Percentiles rank a stretch among this genome's conserved stretches.
These are phyloP conservation scores for Euryodendron excelsum DNA, from an alignment of 148 eudicot genomes.

Conservation along the genomic window DNA sequence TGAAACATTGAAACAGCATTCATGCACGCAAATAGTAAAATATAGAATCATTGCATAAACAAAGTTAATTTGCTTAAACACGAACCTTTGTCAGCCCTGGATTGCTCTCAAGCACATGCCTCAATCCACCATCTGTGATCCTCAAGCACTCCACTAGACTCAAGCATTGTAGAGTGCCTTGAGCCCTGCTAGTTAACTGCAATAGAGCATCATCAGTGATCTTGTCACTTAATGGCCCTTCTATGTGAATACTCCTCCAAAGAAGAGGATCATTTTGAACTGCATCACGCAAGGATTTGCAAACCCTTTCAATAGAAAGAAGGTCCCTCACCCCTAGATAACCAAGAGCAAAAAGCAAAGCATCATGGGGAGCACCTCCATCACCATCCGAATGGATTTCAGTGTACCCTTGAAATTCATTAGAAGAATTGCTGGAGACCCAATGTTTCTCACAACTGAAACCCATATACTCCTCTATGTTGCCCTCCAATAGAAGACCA, in stretches of 20 bases:
- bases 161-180: slow-evolving; percentile 43
- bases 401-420: slow-evolving; percentile 7
- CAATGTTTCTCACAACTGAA: slow-evolving; percentile 19
- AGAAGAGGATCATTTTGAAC: slow-evolving; percentile 41
- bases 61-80: not conserved
- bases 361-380: slow-evolving; percentile 38
- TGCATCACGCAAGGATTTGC: slow-evolving; percentile 36
- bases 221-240: slow-evolving; percentile 26
- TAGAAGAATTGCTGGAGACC: not conserved
- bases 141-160: slow-evolving; percentile 35
- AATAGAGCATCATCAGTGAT: slow-evolving; percentile 40
- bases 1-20: not conserved
- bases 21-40: not conserved
- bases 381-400: not conserved
- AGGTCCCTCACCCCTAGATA: slow-evolving; percentile 44
- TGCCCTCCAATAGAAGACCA: not conserved
- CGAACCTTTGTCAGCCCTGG: slow-evolving; percentile 41
- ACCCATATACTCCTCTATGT: slow-evolving; percentile 21
- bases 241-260: slow-evolving; percentile 38
- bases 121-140: slow-evolving; percentile 38
- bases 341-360: slow-evolving; percentile 34
- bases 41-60: too few relatives aligned
- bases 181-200: slow-evolving; percentile 42
- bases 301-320: slow-evolving; percentile 47
- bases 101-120: slow-evolving; percentile 35